These are phyloP conservation scores for Chaetomium globosum DNA, from an alignment of 2,329 filamentous ascomycete genomes.

Conservation along the genomic window DNA sequence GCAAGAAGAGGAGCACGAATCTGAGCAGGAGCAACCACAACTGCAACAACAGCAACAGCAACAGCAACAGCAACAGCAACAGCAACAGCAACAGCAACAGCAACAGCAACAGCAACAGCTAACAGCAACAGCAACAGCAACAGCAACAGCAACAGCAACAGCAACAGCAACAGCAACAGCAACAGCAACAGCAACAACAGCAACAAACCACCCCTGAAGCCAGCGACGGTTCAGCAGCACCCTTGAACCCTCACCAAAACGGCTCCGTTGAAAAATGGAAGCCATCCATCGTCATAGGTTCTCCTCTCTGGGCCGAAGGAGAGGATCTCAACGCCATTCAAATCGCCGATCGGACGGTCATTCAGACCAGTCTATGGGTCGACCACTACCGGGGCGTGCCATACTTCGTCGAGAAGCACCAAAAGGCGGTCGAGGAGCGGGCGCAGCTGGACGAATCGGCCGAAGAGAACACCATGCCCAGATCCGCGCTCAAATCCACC, in stretches of 20 bases:
- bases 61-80: no score
- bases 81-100: no score
- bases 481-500: conserved; percentile 36
- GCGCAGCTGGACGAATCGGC: conserved; percentile 42
- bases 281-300: conserved; percentile 43
- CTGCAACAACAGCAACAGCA: no score
- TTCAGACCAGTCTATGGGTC: conserved; percentile 39
- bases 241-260: neutral
- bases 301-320: conserved; percentile 39
- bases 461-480: conserved; percentile 31
- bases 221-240: neutral
- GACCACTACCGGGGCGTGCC: conserved; percentile 28
- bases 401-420: conserved; percentile 31
- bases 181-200: conserved; percentile 2
- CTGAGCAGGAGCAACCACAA: no score
- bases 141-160: no score
- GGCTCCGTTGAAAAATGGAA: conserved; percentile 30
- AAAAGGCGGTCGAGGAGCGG: conserved; percentile 32
- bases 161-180: neutral
- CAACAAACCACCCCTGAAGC: neutral
- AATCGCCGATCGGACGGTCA: conserved; percentile 44
- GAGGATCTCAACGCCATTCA: conserved; percentile 45
- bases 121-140: no score
- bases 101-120: no score
- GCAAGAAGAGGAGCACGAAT: no score